These are phyloP conservation scores for Crithidia expoeki DNA, from an alignment of 208 protist genomes.

Conservation along the genomic window DNA sequence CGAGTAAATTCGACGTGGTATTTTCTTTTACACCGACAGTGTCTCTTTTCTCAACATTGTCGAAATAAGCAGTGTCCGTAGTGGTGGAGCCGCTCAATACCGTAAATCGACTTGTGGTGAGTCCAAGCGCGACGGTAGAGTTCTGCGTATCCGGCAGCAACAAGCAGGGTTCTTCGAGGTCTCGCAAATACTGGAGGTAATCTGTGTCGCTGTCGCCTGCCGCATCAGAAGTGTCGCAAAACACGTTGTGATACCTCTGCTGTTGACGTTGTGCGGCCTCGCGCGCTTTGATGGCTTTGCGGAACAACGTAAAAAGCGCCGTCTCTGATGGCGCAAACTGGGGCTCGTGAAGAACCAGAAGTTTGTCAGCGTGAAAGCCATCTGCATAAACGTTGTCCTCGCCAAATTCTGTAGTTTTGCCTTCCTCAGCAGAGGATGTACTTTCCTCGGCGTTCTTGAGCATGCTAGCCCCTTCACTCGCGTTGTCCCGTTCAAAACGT, in stretches of 20 bases:
- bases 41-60: not conserved
- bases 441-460: too few species aligned
- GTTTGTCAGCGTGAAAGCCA: not conserved
- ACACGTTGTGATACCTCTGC: not conserved
- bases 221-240: not conserved
- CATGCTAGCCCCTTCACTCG: too few species aligned
- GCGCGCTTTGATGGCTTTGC: slow-evolving; percentile 19
- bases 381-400: not conserved
- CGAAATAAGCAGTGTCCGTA: not conserved
- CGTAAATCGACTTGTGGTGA: not conserved
- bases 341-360: slow-evolving; percentile 19
- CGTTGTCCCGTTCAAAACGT: too few species aligned
- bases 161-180: slow-evolving; percentile 29
- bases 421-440: not conserved
- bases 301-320: slow-evolving; percentile 8
- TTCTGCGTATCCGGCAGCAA: slow-evolving; percentile 26
- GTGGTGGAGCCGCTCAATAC: not conserved
- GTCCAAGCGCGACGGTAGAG: slow-evolving; percentile 12
- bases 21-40: not conserved
- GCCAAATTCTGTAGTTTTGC: not conserved
- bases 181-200: slow-evolving; percentile 6
- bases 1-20: not conserved
- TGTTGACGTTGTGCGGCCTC: not conserved
- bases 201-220: not conserved
- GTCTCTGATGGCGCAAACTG: slow-evolving; percentile 9